phyloP scores from a whole-genome alignment of 768 basidiomycete genomes.

The Tubosaeta sp. region DNA sequence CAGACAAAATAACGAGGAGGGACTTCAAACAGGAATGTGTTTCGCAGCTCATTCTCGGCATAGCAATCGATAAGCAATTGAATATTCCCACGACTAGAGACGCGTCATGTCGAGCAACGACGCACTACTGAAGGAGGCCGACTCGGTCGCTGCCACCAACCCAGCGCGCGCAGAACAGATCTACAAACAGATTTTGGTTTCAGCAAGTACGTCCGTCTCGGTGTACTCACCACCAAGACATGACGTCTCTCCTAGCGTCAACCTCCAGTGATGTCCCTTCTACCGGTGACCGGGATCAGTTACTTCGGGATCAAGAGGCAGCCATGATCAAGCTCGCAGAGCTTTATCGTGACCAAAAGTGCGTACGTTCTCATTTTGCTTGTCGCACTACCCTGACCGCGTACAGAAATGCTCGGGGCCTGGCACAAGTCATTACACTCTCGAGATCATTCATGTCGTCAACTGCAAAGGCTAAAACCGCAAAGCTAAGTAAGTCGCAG shows the following conservation, averaged over 20 bases:
- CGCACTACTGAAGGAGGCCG: constrained; percentile 44
- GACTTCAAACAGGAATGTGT: neutral
- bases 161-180: constrained; percentile 64
- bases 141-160: constrained; percentile 39
- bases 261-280: constrained; percentile 32
- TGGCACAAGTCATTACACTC: constrained; percentile 81
- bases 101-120: constrained; percentile 30
- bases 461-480: constrained; percentile 97
- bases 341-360: constrained; percentile 85
- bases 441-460: constrained; percentile 86
- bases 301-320: constrained; percentile 74
- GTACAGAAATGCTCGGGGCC: constrained; percentile 72
- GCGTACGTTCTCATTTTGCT: constrained; percentile 20
- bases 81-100: constrained; percentile 23
- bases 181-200: constrained; percentile 65
- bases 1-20: neutral
- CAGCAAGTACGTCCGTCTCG: constrained; percentile 29
- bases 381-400: neutral
- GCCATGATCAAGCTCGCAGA: constrained; percentile 84
- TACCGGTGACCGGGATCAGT: constrained; percentile 48
- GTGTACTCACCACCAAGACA: neutral
- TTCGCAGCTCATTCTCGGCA: too few relatives aligned
- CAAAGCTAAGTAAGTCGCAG: constrained; percentile 71
- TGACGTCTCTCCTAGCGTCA: constrained; percentile 18
- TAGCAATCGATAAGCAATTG: too few relatives aligned